Conservation (phyloP, 2,329 filamentous ascomycete genomes). For the Periconia macrospinosa region DNA sequence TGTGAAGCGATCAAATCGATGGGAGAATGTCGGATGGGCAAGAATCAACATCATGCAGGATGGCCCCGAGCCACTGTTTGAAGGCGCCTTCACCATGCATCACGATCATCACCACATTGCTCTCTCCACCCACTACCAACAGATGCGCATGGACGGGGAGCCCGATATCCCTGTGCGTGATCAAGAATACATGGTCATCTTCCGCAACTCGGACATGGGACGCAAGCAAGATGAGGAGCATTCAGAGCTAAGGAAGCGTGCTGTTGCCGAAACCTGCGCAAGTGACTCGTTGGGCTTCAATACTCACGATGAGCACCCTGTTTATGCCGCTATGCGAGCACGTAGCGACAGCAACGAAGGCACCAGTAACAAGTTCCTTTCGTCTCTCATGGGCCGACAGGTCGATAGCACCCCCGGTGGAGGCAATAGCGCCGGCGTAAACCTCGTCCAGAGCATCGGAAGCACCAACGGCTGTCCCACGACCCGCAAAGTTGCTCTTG, state of each 20-base stretch:
- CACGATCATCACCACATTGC: constrained; percentile 87
- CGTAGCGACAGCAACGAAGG: constrained; percentile 45
- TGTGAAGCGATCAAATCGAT: constrained; percentile 74
- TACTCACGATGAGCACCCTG: constrained; percentile 68
- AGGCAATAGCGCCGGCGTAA: constrained; percentile 78
- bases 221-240: constrained; percentile 45
- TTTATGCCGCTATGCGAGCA: constrained; percentile 58
- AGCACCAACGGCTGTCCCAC: constrained; percentile 81
- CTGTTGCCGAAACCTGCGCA: constrained; percentile 58
- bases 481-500: constrained; percentile 86
- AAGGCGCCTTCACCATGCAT: constrained; percentile 82
- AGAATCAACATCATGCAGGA: constrained; percentile 77
- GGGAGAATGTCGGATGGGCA: constrained; percentile 85
- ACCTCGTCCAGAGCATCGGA: constrained; percentile 78
- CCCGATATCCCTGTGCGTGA: constrained; percentile 61
- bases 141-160: constrained; percentile 70
- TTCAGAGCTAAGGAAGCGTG: constrained; percentile 65
- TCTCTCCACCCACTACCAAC: constrained; percentile 71
- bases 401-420: constrained; percentile 68
- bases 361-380: constrained; percentile 46
- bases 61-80: constrained; percentile 78
- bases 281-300: constrained; percentile 84
- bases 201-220: constrained; percentile 83
- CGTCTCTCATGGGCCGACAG: constrained; percentile 70
- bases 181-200: constrained; percentile 84